Evolutionary conservation across 148 eudicot species (phyloP), one percentile per base, ranked within the genome.

Genomic region (Rhododendron molle): DNA sequence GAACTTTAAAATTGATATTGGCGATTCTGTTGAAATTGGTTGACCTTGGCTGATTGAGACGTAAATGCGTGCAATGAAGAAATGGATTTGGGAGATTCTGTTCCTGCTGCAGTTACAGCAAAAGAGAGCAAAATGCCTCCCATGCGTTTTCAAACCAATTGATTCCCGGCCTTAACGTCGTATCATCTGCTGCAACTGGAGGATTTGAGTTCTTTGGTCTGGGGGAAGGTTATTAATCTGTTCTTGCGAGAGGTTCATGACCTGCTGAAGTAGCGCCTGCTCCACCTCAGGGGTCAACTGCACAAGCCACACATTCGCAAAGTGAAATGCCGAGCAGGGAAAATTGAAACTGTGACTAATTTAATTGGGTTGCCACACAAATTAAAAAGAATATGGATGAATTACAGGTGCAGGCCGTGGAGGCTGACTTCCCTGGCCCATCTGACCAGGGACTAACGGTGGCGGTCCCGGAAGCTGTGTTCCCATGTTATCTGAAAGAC

Each of bases 161-260:
- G 16, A 30, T 44, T 26, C 10, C 28, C 13, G 49, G 32, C 46
- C 40, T 94, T 87, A 95, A 46, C 92, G 95, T 26, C 96, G 93
- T 78, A 96, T 92, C 91, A 93, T 92, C 94, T 94, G 98, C 89
- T 91, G 99, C 90, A 96, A 87, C 91, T 95, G 97, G 83, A 95
- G 90, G 46, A 96, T 93, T 91, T 96, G 99, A 79, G 86, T 92
- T 87, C 97, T 91, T 87, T 96, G 99, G 49, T 95, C 98, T 0
- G 95, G 92, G 15, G 98, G 96, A 65, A 96, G 91, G 52, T 83
- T 85, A 87, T 92, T 92, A 26, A 96, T 95, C 89, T 96, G 97
- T 86, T 96, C 98, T 7, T 88, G 96, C 23, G 98, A 91, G 43
- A 96, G 97, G 86, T 93, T 95, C 98, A 95, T 92, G 47, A 96